Evolutionary conservation across 345 rosid species (phyloP).

Genomic region (Gynandropsis gynandra): DNA sequence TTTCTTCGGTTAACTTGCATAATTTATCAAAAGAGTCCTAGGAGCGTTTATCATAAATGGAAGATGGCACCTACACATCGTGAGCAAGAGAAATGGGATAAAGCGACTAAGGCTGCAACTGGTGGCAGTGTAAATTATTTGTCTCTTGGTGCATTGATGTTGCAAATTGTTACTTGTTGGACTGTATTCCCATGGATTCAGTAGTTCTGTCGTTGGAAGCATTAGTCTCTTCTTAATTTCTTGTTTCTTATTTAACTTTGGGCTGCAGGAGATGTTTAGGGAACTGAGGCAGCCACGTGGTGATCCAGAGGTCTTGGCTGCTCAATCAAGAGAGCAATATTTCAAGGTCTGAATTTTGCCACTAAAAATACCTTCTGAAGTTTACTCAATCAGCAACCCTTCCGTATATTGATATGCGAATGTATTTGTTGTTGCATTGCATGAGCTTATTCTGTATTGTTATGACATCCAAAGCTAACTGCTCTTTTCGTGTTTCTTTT

Average conservation of each 20-base stretch:
- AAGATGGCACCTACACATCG: constrained; percentile 70
- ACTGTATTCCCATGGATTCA: too few relatives aligned
- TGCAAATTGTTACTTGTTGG: constrained; percentile 5
- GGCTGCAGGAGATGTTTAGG: constrained; percentile 55
- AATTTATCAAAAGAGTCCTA: constrained; percentile 27
- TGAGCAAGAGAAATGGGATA: constrained; percentile 93
- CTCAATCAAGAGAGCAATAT: constrained; percentile 69
- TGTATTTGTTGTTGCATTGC: neutral
- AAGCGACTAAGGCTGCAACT: constrained; percentile 78
- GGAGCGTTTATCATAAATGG: constrained; percentile 41
- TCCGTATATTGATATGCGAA: neutral
- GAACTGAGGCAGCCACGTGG: constrained; percentile 60
- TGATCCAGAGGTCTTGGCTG: constrained; percentile 70
- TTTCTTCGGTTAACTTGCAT: too few relatives aligned
- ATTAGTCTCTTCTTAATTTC: constrained; percentile 1
- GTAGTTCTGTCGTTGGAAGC: neutral
- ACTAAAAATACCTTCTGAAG: too few relatives aligned
- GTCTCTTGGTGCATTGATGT: neutral
- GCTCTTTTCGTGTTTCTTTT: too few relatives aligned
- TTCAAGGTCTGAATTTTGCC: constrained; percentile 35
- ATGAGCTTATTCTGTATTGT: neutral
- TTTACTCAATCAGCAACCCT: too few relatives aligned
- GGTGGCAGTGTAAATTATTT: constrained; percentile 67
- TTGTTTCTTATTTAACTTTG: constrained; percentile 21
- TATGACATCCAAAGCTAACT: too few relatives aligned